These are phyloP conservation scores for Sindora glabra DNA, from an alignment of 306 rosid species.

Conservation along the genomic window DNA sequence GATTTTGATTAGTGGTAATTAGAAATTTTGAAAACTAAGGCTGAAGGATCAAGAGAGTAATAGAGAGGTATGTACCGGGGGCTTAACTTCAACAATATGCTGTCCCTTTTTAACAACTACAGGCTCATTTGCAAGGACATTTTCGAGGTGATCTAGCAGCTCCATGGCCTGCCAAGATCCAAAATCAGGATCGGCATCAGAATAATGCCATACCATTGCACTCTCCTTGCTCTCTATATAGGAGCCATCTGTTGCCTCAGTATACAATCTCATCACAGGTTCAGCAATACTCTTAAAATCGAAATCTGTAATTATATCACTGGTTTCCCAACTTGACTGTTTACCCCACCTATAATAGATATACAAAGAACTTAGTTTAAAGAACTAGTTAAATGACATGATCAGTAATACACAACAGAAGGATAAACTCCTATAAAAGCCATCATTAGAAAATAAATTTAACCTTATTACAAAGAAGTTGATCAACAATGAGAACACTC, in stretches of 20 bases:
- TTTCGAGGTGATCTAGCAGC: conserved; percentile 57
- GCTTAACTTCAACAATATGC: conserved; percentile 61
- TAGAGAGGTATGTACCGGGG: conserved; percentile 38
- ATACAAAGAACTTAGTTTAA: background rate
- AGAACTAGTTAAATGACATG: no score
- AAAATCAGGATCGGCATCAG: conserved; percentile 45
- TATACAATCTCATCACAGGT: conserved; percentile 57
- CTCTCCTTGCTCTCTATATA: conserved; percentile 67
- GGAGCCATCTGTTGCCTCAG: conserved; percentile 61
- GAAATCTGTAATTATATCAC: conserved; percentile 18
- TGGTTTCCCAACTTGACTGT: conserved; percentile 52
- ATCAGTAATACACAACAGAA: no score
- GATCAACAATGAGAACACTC: background rate
- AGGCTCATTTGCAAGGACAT: conserved; percentile 59
- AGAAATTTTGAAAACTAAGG: no score
- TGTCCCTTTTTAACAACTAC: conserved; percentile 54
- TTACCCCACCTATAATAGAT: conserved; percentile 74
- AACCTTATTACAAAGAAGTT: no score
- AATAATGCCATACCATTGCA: conserved; percentile 70
- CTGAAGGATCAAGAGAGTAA: no score
- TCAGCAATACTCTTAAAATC: conserved; percentile 54
- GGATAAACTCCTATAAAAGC: background rate
- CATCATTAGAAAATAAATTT: no score
- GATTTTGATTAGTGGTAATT: no score
- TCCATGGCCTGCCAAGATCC: conserved; percentile 67